phyloP scores from a whole-genome alignment of 257 asterid genomes.

The Nicotiana paniculata region DNA sequence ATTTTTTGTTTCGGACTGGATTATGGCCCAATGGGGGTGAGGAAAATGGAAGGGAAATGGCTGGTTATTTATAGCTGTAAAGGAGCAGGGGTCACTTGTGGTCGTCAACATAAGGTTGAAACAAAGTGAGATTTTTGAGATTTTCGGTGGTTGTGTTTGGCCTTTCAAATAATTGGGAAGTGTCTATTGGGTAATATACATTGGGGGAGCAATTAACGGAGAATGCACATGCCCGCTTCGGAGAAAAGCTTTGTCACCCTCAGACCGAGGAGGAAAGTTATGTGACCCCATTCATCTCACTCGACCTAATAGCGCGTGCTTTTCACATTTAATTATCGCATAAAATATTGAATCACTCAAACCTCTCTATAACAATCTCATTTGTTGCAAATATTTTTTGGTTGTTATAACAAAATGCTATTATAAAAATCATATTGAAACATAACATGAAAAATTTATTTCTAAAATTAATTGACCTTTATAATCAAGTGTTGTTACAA shows the following conservation, averaged over 20 bases:
- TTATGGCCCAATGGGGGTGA: conserved; percentile 3
- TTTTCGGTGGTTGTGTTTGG: background rate
- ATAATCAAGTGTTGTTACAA: too few species aligned
- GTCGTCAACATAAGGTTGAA: background rate
- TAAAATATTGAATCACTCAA: too few species aligned
- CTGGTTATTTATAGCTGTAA: conserved; percentile 4
- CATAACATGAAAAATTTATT: too few species aligned
- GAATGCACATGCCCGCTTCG: conserved; percentile 5
- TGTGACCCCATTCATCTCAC: background rate
- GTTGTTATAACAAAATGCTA: too few species aligned
- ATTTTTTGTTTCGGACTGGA: background rate
- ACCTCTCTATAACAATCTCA: rapidly evolving
- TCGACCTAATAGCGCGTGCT: background rate
- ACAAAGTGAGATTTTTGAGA: background rate
- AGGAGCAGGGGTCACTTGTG: background rate
- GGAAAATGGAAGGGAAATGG: background rate
- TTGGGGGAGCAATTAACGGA: conserved; percentile 11
- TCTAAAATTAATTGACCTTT: too few species aligned
- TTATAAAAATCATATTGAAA: too few species aligned
- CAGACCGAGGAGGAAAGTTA: background rate
- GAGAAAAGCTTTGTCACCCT: background rate
- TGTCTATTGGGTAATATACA: background rate
- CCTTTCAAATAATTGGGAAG: background rate
- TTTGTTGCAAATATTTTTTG: too few species aligned
- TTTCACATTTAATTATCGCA: background rate